A percentile compares a stretch with the other conserved stretches of the same genome.
Evolutionary conservation across 2,329 filamentous ascomycete species (phyloP).

Genomic region (Orbilia ellipsospora): DNA sequence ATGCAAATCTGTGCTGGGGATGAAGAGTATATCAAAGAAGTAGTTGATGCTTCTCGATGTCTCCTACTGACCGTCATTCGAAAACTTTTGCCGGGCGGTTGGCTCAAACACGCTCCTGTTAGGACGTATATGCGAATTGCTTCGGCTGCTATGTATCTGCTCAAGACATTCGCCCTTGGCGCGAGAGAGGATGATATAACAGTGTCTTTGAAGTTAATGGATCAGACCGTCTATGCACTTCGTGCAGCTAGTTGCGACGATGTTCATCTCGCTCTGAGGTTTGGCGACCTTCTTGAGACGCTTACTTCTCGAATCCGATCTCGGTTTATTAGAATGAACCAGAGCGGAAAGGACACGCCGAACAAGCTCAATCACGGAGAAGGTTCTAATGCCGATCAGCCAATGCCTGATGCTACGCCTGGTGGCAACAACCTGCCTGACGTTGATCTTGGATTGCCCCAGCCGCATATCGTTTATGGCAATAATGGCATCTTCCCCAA

Average conservation of each 20-base stretch:
- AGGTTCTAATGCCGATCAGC: slow-evolving; percentile 47
- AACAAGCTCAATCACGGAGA: slow-evolving; percentile 55
- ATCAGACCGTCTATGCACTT: slow-evolving; percentile 77
- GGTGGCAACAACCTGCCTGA: slow-evolving; percentile 50
- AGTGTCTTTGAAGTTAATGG: slow-evolving; percentile 78
- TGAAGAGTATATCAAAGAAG: slow-evolving; percentile 78
- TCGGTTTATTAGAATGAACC: slow-evolving; percentile 71
- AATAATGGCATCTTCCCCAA: slow-evolving; percentile 12
- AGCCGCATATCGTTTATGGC: slow-evolving; percentile 40
- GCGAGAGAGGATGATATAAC: slow-evolving; percentile 82
- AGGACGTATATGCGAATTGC: slow-evolving; percentile 88
- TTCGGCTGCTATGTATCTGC: slow-evolving; percentile 82
- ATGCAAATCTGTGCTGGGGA: slow-evolving; percentile 68
- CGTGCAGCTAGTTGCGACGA: slow-evolving; percentile 84
- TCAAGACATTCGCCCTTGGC: slow-evolving; percentile 85
- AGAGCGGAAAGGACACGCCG: slow-evolving; percentile 61
- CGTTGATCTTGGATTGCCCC: slow-evolving; percentile 28
- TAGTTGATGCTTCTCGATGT: slow-evolving; percentile 80
- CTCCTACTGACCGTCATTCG: slow-evolving; percentile 82
- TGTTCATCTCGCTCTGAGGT: slow-evolving; percentile 84
- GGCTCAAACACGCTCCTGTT: slow-evolving; percentile 83
- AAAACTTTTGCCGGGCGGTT: slow-evolving; percentile 77
- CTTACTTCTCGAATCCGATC: slow-evolving; percentile 78
- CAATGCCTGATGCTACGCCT: slow-evolving; percentile 52
- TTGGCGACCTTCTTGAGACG: slow-evolving; percentile 83